Base-by-base conservation (phyloP, 202 grass and related monocot species). In the Schoenoplectus tabernaemontani region DNA sequence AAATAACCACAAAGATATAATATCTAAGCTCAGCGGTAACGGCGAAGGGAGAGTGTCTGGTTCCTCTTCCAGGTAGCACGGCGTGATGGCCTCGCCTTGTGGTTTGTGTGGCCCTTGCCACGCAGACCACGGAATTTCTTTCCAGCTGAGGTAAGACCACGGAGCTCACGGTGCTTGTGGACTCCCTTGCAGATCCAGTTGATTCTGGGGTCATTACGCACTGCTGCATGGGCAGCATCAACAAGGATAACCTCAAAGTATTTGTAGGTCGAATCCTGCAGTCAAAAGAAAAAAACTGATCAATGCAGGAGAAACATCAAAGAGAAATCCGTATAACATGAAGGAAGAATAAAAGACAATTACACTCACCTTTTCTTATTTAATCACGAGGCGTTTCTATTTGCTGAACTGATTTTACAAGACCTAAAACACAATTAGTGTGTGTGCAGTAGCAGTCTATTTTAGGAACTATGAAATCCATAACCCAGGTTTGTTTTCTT, bases 31-130 rank as follows among this genome's bases (percentile, higher is more conserved):
- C 64, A 83, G 23, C 81, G 81, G 50, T 83, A 83, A 10, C 81
- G 81, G 65, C 67, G 81, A 19, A 93, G 91, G 17, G 91, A 93
- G 59, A 93, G 80, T 0, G 88, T 86, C 78, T 93, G 88, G 91
- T 93, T 93, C 64, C 86, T 73, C 86, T 93, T 93, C 91, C 91
- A 93, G 78, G 91, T 93, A 50, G 91, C 91, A 73, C 91, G 87
- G 59, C 88, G 82, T 0, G 91, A 93, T 0, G 91, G 91, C 85
- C 91, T 90, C 51, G 64, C 41, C 91, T 93, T 93, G 54, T 90
- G 87, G 88, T 93, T 72, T 0, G 1, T 11, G 81, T 63, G 51
- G 12, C 91, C 91, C 82, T 93, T 93, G 44, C 91, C 91, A 12
- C 91, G 88, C 34, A 93, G 86, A 36, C 91, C 91, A 84, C 91